These are phyloP conservation scores for Trichoderma sp. DNA, from an alignment of 2,329 filamentous ascomycete species.

Conservation along the genomic window DNA sequence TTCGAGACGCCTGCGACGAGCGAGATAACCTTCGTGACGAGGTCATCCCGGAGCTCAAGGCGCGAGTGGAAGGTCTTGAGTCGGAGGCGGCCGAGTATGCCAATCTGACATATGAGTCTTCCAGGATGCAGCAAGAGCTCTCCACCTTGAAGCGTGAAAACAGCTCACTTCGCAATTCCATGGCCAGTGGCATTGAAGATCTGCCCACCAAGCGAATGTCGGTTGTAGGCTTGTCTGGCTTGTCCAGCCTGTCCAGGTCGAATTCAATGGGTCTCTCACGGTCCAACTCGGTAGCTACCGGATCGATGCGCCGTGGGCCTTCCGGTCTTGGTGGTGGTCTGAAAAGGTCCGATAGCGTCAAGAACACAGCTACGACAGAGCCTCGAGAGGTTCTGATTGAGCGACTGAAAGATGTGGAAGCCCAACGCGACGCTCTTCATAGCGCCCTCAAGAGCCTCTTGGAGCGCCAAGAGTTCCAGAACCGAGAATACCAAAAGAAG, in stretches of 20 bases:
- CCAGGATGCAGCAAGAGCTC: conserved; percentile 85
- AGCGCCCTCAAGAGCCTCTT: conserved; percentile 81
- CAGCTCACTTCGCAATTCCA: conserved; percentile 53
- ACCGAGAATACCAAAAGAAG: conserved; percentile 79
- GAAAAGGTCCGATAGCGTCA: conserved; percentile 61
- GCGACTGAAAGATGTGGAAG: conserved; percentile 86
- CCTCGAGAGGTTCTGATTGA: conserved; percentile 72
- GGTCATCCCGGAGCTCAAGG: conserved; percentile 75
- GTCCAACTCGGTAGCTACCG: conserved; percentile 68
- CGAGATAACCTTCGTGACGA: conserved; percentile 90
- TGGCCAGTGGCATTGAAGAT: conserved; percentile 28
- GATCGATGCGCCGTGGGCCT: conserved; percentile 45
- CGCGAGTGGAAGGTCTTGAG: conserved; percentile 77
- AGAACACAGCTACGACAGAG: conserved; percentile 51
- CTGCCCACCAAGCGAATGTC: conserved; percentile 33
- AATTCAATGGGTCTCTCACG: conserved; percentile 67
- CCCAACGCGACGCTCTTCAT: conserved; percentile 90
- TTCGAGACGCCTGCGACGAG: conserved; percentile 81
- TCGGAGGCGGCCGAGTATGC: conserved; percentile 71
- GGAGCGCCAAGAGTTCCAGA: conserved; percentile 81
- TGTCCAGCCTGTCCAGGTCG: conserved; percentile 58
- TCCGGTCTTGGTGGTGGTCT: conserved; percentile 44
- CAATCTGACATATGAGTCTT: conserved; percentile 75
- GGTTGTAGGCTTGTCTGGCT: conserved; percentile 32
- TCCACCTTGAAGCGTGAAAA: conserved; percentile 70